Evolutionary conservation across 345 rosid genomes (phyloP), one percentile per base, ranked within the genome.

Genomic region (Draba incana): DNA sequence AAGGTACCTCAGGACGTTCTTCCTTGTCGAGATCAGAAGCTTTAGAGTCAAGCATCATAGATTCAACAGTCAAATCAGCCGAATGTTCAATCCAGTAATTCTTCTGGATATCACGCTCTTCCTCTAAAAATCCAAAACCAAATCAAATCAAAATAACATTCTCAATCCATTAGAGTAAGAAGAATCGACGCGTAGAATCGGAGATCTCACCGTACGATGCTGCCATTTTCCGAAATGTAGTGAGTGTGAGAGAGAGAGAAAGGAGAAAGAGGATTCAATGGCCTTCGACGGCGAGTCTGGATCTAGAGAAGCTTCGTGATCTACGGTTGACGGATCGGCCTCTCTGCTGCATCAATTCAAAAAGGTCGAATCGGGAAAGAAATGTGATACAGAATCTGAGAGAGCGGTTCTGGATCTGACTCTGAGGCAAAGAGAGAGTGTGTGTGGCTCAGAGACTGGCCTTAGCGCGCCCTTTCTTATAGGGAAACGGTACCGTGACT

Each of bases 11-110:
- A 48, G 97, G 96, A 2, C 96, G 92, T 71, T 91, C 99, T 78
- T 94, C 97, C 64, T 84, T 94, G 86, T 94, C 97, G 59, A 94
- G 96, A 83, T 91, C 96, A 56, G 88, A 69, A 42, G 97, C 99
- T 58, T 77, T 74, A 48, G 99, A 91, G 71, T 91, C 99, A 6
- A 94, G 98, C 96, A 94, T 94, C 99, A 94, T 94, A 37, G 90
- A 84, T 82, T 91, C 95, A 67, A 87, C 83, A 2, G 93, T 84
- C 68, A 89, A 71, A 81, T 87, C 85, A 10, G 68, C 77, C 0
- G 95, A 86, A 76, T 89, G 88, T 64, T 91, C 98, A 41, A 78
- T 77, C 98, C 99, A 94, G 75, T 89, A 94, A 64, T 72, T 85
- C 82, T 84, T 94, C 75, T 91, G 96, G 54, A 84, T 70, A 56